Evolutionary conservation across 2,329 filamentous ascomycete genomes (phyloP).

Genomic region (Niveomyces coronatus): DNA sequence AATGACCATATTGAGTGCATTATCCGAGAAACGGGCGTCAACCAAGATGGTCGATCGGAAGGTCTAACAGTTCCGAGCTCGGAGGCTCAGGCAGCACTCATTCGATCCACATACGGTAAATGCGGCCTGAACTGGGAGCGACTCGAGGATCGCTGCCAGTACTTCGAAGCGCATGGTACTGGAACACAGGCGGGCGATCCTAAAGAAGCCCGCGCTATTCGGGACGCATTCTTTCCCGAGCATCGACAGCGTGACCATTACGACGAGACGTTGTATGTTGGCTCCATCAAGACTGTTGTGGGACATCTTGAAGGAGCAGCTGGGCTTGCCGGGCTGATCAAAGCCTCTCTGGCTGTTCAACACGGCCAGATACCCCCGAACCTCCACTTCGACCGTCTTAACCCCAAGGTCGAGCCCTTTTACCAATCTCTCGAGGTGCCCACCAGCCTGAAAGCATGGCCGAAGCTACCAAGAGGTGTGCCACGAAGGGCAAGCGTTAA

Average conservation of each 20-base stretch:
- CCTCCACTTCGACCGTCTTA: slow-evolving; percentile 34
- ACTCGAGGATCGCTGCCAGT: slow-evolving; percentile 24
- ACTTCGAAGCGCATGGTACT: slow-evolving; percentile 30
- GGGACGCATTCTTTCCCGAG: slow-evolving; percentile 26
- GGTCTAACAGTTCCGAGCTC: slow-evolving; percentile 45
- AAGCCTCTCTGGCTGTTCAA: slow-evolving; percentile 34
- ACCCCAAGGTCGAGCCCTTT: slow-evolving; percentile 26
- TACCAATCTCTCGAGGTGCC: slow-evolving; percentile 11
- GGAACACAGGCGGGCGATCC: slow-evolving; percentile 32
- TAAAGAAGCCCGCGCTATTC: slow-evolving; percentile 35
- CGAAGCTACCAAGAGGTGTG: neutral
- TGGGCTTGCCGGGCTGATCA: slow-evolving; percentile 36
- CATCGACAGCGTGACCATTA: neutral
- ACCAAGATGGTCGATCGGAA: slow-evolving; percentile 42
- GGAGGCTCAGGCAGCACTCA: slow-evolving; percentile 28
- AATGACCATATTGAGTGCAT: slow-evolving; percentile 41
- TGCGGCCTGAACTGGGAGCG: slow-evolving; percentile 24
- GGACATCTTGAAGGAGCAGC: slow-evolving; percentile 37
- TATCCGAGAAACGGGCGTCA: slow-evolving; percentile 35
- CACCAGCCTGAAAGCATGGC: neutral
- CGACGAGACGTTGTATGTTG: slow-evolving; percentile 20
- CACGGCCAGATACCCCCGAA: slow-evolving; percentile 34
- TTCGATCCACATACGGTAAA: slow-evolving; percentile 24
- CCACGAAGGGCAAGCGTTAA: slow-evolving; percentile 24
- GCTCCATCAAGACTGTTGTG: slow-evolving; percentile 35